These are phyloP conservation scores for Starmerella apis DNA, from an alignment of 805 yeast genomes.

Conservation along the genomic window DNA sequence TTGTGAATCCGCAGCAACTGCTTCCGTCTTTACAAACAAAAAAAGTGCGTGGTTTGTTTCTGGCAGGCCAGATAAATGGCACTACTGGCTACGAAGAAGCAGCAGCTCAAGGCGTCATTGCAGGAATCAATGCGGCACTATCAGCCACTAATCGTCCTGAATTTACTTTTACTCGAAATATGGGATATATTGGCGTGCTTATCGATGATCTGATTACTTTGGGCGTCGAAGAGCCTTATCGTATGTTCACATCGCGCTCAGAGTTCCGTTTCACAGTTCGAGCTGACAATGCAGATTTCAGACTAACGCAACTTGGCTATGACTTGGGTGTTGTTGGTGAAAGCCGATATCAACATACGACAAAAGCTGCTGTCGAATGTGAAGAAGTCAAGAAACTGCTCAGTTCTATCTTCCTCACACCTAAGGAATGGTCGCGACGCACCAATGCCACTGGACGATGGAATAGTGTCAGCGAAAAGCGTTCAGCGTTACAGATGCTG, in stretches of 20 bases:
- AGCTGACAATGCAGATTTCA: constrained; percentile 84
- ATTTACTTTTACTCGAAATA: constrained; percentile 55
- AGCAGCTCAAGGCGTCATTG: constrained; percentile 89
- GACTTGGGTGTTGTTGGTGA: constrained; percentile 56
- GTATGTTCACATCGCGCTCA: constrained; percentile 95
- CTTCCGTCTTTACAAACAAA: constrained; percentile 72
- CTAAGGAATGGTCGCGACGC: constrained; percentile 53
- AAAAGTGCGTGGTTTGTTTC: constrained; percentile 58
- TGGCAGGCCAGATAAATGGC: constrained; percentile 98
- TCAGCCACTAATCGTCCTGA: constrained; percentile 35
- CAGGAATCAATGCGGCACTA: constrained; percentile 91
- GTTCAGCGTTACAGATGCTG: constrained; percentile 26
- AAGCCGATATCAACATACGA: constrained; percentile 44
- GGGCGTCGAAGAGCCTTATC: constrained; percentile 93
- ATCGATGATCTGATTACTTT: constrained; percentile 89
- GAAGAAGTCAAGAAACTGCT: constrained; percentile 40
- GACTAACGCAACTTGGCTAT: constrained; percentile 65
- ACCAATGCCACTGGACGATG: constrained; percentile 32
- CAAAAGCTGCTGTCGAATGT: constrained; percentile 38
- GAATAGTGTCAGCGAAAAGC: constrained; percentile 45
- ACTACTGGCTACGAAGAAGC: constrained; percentile 99
- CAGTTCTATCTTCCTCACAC: constrained; percentile 38
- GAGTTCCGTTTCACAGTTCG: constrained; percentile 86
- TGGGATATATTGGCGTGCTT: constrained; percentile 85
- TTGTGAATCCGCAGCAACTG: constrained; percentile 85